Base-by-base conservation (phyloP, 106 monocot species). In the Iris macrosiphon region DNA sequence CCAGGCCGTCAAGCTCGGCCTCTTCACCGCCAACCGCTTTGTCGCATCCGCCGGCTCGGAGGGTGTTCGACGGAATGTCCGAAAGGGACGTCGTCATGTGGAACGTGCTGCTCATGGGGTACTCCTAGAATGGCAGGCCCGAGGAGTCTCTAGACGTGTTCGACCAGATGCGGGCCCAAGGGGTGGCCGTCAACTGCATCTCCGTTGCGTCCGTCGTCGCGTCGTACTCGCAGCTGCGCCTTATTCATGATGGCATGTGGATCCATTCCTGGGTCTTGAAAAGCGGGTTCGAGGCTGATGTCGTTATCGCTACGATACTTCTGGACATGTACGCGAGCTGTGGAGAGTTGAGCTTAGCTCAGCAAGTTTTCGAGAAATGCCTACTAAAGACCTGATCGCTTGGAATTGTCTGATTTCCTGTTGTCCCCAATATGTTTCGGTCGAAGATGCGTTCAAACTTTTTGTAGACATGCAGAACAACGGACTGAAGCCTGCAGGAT, bases 361-460 rank as follows among this genome's bases (percentile, higher is more conserved):
- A 61, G n/a, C 21, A 61, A 50, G 13, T 61, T 4, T 60, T 61
- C 40, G 32, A 32, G 50, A 50, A 32, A 69, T 69, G 60, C 17
- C 39, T 22, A 9, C 26, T 0, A 69, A 69, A 42, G 69, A 69
- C 33, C 28, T 61, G 30, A 50, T 61, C 11, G 34, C 60, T 31
- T 69, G 69, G 60, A 69, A 69, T 24, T 69, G 69, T 49, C 42
- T 69, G 51, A 49, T 60, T 13, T 37, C 51, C 1, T 52, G 50
- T 7, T 59, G 14, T 31, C 50, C 52, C 5, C 35, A 43, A 40
- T 39, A 69, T 38, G 49, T 51, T 6, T 47, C 42, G 18, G 23
- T 50, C 2, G 33, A 40, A 2, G 60, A 60, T 15, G 51, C 69
- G 1, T 50, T 60, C 10, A 6, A 60, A 31, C 42, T 60, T 20